Base-by-base conservation (phyloP, 495 filamentous ascomycete species). In the Hypoxylon crocopeplum region DNA sequence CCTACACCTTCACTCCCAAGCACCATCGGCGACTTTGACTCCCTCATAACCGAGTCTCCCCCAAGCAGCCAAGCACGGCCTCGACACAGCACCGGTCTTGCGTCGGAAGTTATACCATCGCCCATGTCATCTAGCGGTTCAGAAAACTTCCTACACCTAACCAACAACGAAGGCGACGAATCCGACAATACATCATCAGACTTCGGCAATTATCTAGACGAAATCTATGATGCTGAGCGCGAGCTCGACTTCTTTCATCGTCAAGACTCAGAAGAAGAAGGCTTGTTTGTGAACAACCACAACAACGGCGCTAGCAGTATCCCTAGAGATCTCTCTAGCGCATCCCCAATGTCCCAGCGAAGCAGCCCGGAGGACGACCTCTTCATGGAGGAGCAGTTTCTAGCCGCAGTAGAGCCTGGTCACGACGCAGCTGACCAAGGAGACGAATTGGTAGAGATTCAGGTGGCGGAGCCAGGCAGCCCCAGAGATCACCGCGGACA, bases 401-500 rank as follows among this genome's bases (percentile, higher is more conserved):
- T 17, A 5, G 22, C 22, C 7, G 16, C 6, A 13, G 33, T 49
- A 45, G 16, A 37, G 25, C 29, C n/a, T 1, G n/a, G 21, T 25
- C 8, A 40, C 33, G 10, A 42, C 1, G n/a, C 29, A 7, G 56
- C 49, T 6, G 13, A 29, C 29, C 6, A 20, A 5, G 33, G 54
- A 21, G 66, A 71, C 13, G 57, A 72, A 39, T 49, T 72, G n/a
- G 58, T 72, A 13, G 56, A 50, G 7, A 52, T 69, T 25, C 62
- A 72, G 36, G 38, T 71, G 13, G 38, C 29, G 2, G 44, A 39
- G 19, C 16, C n/a, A 21, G 39, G 37, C 19, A 53, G 12, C 24
- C 39, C 30, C 25, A 16, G 20, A 21, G 37, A 17, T 12, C 49
- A 16, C 27, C 56, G 25, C 37, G 36, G 47, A 58, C 39, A 45